phyloP scores from a whole-genome alignment of 176 grass and related monocot species.

The Tillandsia fasciculata region DNA sequence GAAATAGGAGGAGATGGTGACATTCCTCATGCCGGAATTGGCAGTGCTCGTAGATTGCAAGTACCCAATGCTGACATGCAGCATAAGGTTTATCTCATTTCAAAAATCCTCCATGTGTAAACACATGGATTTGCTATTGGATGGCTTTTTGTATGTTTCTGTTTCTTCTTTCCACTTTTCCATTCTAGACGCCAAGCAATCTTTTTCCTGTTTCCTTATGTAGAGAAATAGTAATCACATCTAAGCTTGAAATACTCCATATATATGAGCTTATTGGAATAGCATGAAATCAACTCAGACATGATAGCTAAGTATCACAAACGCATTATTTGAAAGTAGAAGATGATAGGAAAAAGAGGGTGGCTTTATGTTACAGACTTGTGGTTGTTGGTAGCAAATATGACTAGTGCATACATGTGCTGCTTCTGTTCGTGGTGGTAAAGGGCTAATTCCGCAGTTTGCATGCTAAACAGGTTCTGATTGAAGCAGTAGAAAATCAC shows the following conservation, averaged over 20 bases:
- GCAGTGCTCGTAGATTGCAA: constrained; percentile 77
- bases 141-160: not conserved
- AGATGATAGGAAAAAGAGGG: too few relatives aligned
- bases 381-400: not conserved
- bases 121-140: not conserved
- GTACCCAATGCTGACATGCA: constrained; percentile 76
- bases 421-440: not conserved
- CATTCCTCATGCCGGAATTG: constrained; percentile 79
- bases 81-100: constrained; percentile 52
- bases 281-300: too few relatives aligned
- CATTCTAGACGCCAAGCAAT: too few relatives aligned
- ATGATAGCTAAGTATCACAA: too few relatives aligned
- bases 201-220: too few relatives aligned
- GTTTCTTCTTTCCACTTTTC: not conserved
- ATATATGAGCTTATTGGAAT: too few relatives aligned
- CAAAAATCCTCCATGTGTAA: not conserved
- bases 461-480: constrained; percentile 48
- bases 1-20: constrained; percentile 95
- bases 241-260: too few relatives aligned
- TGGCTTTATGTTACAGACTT: not conserved
- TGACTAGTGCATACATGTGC: not conserved
- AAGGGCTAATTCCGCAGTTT: constrained; percentile 1
- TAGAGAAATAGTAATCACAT: too few relatives aligned
- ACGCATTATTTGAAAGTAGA: too few relatives aligned
- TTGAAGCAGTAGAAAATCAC: constrained; percentile 96